phyloP scores from a whole-genome alignment of 441 rosid genomes.

The Bocquillonia castaneifolia region DNA sequence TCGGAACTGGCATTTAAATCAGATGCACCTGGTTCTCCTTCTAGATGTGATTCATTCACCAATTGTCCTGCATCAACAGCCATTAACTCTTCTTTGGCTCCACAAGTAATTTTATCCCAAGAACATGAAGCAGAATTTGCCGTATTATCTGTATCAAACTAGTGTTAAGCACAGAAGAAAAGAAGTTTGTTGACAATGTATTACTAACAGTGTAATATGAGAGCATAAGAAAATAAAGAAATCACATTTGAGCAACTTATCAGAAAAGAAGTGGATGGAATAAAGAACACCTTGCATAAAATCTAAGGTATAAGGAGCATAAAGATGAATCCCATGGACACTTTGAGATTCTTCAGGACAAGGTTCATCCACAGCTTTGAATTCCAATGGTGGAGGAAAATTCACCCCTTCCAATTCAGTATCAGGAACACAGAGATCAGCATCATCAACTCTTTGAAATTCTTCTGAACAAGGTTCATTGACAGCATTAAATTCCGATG shows the following conservation, averaged over 20 bases:
- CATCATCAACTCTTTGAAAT: conserved; percentile 27
- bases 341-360: conserved; percentile 31
- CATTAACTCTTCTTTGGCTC: conserved; percentile 33
- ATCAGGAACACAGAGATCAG: conserved; percentile 53
- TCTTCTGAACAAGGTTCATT: conserved; percentile 29
- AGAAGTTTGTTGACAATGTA: neutral
- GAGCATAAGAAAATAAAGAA: conserved; percentile 4
- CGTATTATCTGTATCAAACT: conserved; percentile 35
- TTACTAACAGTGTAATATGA: conserved; percentile 7
- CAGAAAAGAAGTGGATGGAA: conserved; percentile 9
- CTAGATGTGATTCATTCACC: conserved; percentile 35
- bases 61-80: conserved; percentile 26
- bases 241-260: conserved; percentile 10
- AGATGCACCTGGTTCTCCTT: conserved; percentile 39
- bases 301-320: conserved; percentile 61
- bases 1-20: conserved; percentile 40
- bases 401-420: conserved; percentile 28
- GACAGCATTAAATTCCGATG: conserved; percentile 30
- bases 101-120: conserved; percentile 20
- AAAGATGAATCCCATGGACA: conserved; percentile 39
- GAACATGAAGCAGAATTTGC: conserved; percentile 28
- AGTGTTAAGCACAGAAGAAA: conserved; percentile 20
- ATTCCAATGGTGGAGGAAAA: conserved; percentile 25
- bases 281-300: conserved; percentile 45
- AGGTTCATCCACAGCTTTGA: conserved; percentile 29